Percentiles rank a stretch among this genome's conserved stretches.
phyloP scores from a whole-genome alignment of 208 protist species.

The Crithidia brevicula region DNA sequence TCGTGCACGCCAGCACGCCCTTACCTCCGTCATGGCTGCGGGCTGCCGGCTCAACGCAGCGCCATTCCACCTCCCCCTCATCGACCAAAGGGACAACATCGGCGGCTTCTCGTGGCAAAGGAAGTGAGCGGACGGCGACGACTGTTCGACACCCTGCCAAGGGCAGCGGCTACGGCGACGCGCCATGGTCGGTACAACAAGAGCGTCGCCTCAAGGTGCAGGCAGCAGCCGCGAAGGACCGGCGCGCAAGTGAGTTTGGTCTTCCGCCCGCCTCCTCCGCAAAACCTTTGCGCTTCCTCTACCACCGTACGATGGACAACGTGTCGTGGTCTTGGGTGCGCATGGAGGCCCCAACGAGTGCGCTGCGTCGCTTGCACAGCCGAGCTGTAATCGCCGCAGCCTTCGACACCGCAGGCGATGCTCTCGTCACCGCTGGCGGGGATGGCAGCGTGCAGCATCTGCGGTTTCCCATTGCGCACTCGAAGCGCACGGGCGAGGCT shows the following conservation, averaged over 20 bases:
- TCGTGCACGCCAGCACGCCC: conserved; percentile 69
- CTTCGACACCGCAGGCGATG: conserved; percentile 53
- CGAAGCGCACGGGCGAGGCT: conserved; percentile 40
- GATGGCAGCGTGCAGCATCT: conserved; percentile 49
- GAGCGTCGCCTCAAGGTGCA: conserved; percentile 19
- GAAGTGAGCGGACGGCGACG: too few relatives aligned
- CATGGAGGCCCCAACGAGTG: conserved; percentile 14
- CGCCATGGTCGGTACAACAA: conserved; percentile 76
- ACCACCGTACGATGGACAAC: neutral
- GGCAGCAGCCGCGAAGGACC: conserved; percentile 28
- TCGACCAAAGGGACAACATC: too few relatives aligned
- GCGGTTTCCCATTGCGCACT: conserved; percentile 45
- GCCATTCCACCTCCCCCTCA: too few relatives aligned
- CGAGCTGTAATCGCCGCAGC: conserved; percentile 28
- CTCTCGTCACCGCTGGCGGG: conserved; percentile 51
- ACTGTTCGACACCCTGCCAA: conserved; percentile 23
- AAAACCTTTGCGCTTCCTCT: conserved; percentile 12
- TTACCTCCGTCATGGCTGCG: conserved; percentile 49
- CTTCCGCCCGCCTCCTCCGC: conserved; percentile 17
- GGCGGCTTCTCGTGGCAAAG: too few relatives aligned
- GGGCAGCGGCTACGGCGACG: conserved; percentile 68
- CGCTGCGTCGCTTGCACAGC: conserved; percentile 19
- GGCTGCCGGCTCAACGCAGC: too few relatives aligned
- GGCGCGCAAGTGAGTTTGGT: conserved; percentile 44
- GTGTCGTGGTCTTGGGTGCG: neutral